Evolutionary conservation across 2,329 filamentous ascomycete species (phyloP), one percentile per base, ranked within the genome.

Genomic region (Clonostachys sp.): DNA sequence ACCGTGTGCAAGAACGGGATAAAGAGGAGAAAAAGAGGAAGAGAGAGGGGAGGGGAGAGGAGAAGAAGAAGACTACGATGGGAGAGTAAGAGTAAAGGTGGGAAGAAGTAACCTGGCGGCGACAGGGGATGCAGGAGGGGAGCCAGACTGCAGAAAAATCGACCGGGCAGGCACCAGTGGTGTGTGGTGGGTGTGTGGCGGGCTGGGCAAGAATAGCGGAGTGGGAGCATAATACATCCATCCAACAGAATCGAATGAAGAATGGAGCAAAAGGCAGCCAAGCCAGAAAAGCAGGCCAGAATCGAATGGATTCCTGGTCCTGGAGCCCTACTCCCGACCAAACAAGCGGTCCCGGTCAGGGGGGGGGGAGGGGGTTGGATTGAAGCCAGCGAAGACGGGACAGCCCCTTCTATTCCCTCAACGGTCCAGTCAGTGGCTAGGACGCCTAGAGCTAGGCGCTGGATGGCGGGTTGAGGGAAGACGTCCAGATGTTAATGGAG

Each of bases 111-210:
- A 30, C 40, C 24, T 17, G 18, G 40, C 24, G 39, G 34, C n/a
- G 46, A 42, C 44, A 36, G 40, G 49, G 42, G 38, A 40, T 42
- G 49, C 34, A 33, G 34, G 46, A 44, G 42, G 43, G 24, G 8
- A 30, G 24, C 8, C 24, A 10, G 24, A 30, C 24, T 30, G 24
- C 3, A 30, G 24, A 30, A 30, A 30, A 30, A 30, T 44, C 43
- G 42, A 45, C 45, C 43, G 45, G 45, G 48, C 44, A 44, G 38
- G 43, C 40, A 34, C 44, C 48, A 49, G 47, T 38, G 44, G 35
- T 43, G 44, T 41, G 33, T 17, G 34, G 45, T 35, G 38, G 33
- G 36, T 46, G 41, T 41, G 43, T 35, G 34, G 35, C 35, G 12
- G 20, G 41, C 35, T 34, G 47, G 44, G 30, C 34, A 39, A 24